phyloP scores from a whole-genome alignment of 176 grass and related monocot genomes.

The Eragrostis curvula region DNA sequence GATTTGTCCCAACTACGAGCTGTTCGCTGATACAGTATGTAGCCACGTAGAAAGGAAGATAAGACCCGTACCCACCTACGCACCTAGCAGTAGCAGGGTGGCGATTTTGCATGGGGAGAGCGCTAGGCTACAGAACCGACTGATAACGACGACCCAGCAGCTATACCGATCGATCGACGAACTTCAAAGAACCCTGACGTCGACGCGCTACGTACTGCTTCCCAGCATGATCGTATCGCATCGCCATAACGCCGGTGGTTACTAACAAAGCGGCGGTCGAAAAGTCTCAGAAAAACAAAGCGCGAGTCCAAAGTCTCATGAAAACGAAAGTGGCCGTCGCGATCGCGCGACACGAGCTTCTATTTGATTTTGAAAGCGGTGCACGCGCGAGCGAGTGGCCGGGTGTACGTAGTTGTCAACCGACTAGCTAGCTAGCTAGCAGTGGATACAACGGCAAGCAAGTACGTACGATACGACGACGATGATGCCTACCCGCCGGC shows the following conservation, averaged over 20 bases:
- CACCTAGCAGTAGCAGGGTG: neutral
- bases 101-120: neutral
- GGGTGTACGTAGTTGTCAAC: constrained; percentile 29
- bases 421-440: constrained; percentile 13
- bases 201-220: constrained; percentile 17
- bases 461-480: neutral
- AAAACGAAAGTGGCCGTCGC: neutral
- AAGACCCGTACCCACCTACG: neutral
- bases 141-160: constrained; percentile 19
- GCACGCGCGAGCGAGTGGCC: neutral
- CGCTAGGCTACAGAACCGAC: neutral
- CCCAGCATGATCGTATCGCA: constrained; percentile 7
- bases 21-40: neutral
- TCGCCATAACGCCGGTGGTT: constrained; percentile 28
- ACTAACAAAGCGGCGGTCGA: neutral
- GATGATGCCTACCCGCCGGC: neutral
- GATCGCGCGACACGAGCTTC: neutral
- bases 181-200: neutral
- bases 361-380: neutral
- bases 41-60: neutral
- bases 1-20: neutral
- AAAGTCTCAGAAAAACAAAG: neutral
- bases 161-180: neutral
- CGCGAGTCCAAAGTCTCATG: no score
- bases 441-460: constrained; percentile 53